A percentile compares a stretch with the other conserved stretches of the same genome.
Evolutionary conservation across 1,284 basidiomycete genomes (phyloP).

Genomic region (Malassezia sp.): DNA sequence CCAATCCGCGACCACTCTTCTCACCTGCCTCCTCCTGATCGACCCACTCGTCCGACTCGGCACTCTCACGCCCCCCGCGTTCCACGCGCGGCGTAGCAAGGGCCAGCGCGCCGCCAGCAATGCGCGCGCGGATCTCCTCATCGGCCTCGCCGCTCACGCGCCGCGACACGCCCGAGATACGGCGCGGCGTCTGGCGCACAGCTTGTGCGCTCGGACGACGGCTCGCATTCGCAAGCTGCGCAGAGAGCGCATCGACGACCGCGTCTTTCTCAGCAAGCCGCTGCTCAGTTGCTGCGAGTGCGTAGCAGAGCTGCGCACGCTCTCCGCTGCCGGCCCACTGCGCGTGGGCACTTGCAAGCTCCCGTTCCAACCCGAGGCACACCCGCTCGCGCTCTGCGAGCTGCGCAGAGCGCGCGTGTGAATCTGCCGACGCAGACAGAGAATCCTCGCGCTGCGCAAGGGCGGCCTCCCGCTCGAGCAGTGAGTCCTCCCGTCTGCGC

Average conservation of each 20-base stretch:
- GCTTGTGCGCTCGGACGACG: neutral
- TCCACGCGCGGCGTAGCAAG: neutral
- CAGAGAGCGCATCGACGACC: neutral
- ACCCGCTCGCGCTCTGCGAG: conserved; percentile 4
- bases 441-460: neutral
- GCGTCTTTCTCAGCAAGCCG: conserved; percentile 14
- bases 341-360: neutral
- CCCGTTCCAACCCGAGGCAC: neutral
- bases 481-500: conserved; percentile 3
- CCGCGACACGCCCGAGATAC: neutral
- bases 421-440: too few relatives aligned
- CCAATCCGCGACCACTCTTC: too few relatives aligned
- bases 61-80: neutral
- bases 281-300: too few relatives aligned
- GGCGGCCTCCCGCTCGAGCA: conserved; percentile 5
- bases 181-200: neutral
- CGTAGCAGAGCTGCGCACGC: neutral
- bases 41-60: conserved; percentile 8
- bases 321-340: conserved; percentile 6
- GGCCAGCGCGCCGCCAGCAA: neutral
- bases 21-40: conserved; percentile 9
- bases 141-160: neutral
- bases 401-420: neutral
- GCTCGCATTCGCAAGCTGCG: neutral
- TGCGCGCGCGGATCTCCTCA: neutral